Evolutionary conservation across 345 rosid species (phyloP).

Genomic region (Acer yangbiense): DNA sequence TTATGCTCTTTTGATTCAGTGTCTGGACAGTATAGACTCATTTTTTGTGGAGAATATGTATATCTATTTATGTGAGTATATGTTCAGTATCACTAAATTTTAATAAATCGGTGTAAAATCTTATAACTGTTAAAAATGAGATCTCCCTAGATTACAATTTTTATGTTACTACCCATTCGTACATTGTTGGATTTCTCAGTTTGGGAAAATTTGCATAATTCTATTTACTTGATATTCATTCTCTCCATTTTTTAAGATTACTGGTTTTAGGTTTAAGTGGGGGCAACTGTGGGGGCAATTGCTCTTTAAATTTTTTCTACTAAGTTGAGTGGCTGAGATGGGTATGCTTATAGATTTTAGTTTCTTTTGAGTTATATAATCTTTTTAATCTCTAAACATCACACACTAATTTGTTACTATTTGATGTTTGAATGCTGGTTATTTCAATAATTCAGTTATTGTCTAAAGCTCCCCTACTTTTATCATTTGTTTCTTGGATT

Average conservation of each 20-base stretch:
- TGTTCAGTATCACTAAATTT: background rate
- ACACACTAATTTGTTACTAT: no score
- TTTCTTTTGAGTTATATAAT: no score
- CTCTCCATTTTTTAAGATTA: background rate
- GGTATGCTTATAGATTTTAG: no score
- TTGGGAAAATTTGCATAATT: slow-evolving; percentile 2
- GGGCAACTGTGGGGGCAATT: background rate
- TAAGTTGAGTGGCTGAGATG: no score
- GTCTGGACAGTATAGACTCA: background rate
- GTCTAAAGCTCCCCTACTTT: no score
- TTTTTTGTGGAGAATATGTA: background rate
- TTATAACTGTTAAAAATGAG: background rate
- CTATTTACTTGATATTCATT: background rate
- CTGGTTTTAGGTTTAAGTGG: background rate
- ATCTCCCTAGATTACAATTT: background rate
- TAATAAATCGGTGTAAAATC: background rate
- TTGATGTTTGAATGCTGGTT: no score
- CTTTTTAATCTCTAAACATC: no score
- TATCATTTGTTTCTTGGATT: no score
- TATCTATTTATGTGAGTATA: background rate
- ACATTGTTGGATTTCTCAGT: background rate
- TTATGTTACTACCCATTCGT: background rate
- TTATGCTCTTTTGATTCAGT: slow-evolving; percentile 7
- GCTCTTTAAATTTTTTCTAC: no score
- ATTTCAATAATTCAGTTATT: no score